Base-by-base conservation (phyloP, 1,284 basidiomycete genomes). In the Exsudoporus floridanus region DNA sequence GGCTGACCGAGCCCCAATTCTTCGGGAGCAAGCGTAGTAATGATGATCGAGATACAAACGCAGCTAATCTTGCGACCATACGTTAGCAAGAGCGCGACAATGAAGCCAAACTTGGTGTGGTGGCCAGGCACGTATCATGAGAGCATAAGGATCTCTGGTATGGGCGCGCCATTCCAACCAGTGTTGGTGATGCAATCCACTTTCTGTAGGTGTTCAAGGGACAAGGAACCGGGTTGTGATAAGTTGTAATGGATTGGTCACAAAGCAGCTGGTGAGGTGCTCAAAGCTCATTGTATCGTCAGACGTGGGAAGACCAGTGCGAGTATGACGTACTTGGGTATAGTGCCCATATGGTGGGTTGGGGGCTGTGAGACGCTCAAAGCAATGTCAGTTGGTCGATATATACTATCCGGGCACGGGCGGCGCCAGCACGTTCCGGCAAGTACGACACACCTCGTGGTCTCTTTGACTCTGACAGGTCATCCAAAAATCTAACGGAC, bases 91-190 rank as follows among this genome's bases (percentile, higher is more conserved):
- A 30, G 14, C 7, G 6, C 38, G 7, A 33, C 7, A 33, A 39
- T 21, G 31, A 33, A 35, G 31, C 23, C 16, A 13, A 19, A 60
- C n/a, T 23, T 18, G 39, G 39, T 46, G 56, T 49, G 41, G 27
- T 21, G 34, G 30, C 7, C 5, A 13, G 33, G 44, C 21, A 35
- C 10, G 14, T 47, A 27, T 47, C 46, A 44, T 45, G 44, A 56
- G 33, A 30, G 31, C 23, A 33, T 39, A 44, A 2, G 33, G 36
- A n/a, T 37, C 16, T 31, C 37, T 35, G n/a, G 6, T 28, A 28
- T 37, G 51, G 4, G 55, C 36, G 45, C 33, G n/a, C 3, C 12
- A 36, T 45, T 21, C 10, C 19, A 21, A 46, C 30, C 37, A 21
- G 38, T 30, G 38, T 30, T 14, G 14, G 23, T 31, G 21, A 7